Evolutionary conservation across 768 basidiomycete genomes (phyloP).

Genomic region (Russula emetica): DNA sequence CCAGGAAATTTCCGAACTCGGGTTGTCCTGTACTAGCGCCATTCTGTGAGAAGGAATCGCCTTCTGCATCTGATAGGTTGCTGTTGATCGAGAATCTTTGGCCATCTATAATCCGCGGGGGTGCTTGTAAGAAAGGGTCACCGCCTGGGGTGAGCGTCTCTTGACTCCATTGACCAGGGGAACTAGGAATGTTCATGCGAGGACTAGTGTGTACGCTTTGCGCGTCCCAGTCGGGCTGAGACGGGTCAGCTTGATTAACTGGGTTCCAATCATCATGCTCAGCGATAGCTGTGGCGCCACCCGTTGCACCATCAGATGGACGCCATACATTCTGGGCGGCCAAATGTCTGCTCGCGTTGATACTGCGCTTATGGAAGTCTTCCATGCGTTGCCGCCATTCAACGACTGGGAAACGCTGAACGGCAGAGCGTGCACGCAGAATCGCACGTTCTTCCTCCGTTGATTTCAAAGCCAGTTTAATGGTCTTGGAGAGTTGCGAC

Average conservation of each 20-base stretch:
- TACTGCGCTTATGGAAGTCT: conserved; percentile 88
- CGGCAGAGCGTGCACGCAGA: conserved; percentile 86
- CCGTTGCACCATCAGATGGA: conserved; percentile 59
- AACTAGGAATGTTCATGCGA: conserved; percentile 41
- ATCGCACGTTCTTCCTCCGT: conserved; percentile 88
- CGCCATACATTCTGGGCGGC: conserved; percentile 79
- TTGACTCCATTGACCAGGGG: conserved; percentile 65
- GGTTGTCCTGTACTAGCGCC: conserved; percentile 35
- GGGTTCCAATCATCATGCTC: conserved; percentile 83
- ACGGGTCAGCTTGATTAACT: conserved; percentile 55
- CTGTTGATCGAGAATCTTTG: conserved; percentile 38
- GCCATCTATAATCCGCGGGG: conserved; percentile 34
- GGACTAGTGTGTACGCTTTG: conserved; percentile 50
- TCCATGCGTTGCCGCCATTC: conserved; percentile 97
- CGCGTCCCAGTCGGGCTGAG: conserved; percentile 73
- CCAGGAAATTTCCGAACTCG: conserved; percentile 75
- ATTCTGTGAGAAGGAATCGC: conserved; percentile 50
- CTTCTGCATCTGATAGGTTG: conserved; percentile 54
- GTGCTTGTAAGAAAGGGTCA: conserved; percentile 40
- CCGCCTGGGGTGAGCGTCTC: conserved; percentile 48
- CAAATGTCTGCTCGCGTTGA: conserved; percentile 58
- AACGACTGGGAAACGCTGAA: conserved; percentile 95
- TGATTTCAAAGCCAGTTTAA: conserved; percentile 91
- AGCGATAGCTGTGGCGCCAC: conserved; percentile 42
- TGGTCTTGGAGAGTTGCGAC: conserved; percentile 89